Conservation (phyloP, 345 rosid genomes). For the Aquilaria sinensis region DNA sequence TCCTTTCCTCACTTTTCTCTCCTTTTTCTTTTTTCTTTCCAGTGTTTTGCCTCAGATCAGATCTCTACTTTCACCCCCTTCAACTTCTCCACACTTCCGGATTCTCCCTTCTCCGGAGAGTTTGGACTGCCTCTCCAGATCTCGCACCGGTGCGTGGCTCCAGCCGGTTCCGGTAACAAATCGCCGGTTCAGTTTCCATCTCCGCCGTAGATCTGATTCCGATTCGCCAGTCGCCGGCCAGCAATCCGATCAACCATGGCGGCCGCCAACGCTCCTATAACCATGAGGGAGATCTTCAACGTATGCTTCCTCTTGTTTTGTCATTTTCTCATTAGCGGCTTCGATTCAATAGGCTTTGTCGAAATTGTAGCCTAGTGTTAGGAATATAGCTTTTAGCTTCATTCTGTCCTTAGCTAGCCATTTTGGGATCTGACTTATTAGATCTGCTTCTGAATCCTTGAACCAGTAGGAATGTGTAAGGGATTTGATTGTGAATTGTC, state of each 20-base stretch:
- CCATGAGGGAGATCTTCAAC: slow-evolving; percentile 46
- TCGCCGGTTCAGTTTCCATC: not conserved
- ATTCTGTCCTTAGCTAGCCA: not conserved
- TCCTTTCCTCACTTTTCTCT: not conserved
- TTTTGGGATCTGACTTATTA: not conserved
- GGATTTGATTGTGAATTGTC: slow-evolving; percentile 3
- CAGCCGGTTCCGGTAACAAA: not conserved
- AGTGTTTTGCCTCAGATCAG: not conserved
- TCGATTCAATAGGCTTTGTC: too few species aligned
- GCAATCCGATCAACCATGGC: slow-evolving; percentile 35
- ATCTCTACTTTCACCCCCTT: not conserved
- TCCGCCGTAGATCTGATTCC: not conserved
- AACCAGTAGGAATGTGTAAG: not conserved
- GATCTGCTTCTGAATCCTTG: not conserved
- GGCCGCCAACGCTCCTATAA: slow-evolving; percentile 50
- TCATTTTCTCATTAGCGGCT: not conserved
- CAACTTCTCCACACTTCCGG: not conserved
- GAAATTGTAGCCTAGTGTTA: too few species aligned
- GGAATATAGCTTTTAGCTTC: not conserved
- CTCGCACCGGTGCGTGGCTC: not conserved
- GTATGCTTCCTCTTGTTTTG: slow-evolving; percentile 8
- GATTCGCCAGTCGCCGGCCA: not conserved
- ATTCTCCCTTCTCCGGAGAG: not conserved
- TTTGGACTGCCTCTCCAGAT: not conserved
- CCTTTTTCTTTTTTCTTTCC: not conserved